Base-by-base conservation (phyloP, 805 yeast species). In the Wickerhamomyces hampshirensis region DNA sequence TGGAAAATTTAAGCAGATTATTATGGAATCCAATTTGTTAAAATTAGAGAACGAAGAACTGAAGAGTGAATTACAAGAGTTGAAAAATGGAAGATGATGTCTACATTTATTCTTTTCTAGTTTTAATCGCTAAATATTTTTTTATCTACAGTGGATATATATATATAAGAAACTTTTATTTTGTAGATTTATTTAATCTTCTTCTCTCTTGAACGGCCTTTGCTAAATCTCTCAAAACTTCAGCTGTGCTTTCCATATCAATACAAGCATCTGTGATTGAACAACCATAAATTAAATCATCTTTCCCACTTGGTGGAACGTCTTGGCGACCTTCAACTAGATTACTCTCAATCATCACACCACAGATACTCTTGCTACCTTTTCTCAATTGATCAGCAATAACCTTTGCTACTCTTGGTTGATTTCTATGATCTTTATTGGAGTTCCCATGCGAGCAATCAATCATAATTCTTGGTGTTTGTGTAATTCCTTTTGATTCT, bases 381-480 rank as follows among this genome's bases (percentile, higher is more conserved):
- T 64, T 69, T 12, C 75, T 62, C 34, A 93, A 62, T 64, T 93
- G 98, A 45, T 80, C 80, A 44, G 87, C 84, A 40, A 93, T 77
- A 30, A 66, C 73, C 18, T 74, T 72, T 18, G 89, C 87, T 11
- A 91, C 98, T 56, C 71, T 76, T 31, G 98, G 97, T 69, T 91
- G 98, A 65, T 91, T 91, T 58, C 75, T 75, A 76, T 80, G 89
- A 63, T 91, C 82, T 60, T 91, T 91, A 58, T 72, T 78, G 26
- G 96, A 86, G 71, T 91, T 91, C 46, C 97, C 98, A 59, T 91
- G 98, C 28, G 97, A 88, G 63, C 97, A 93, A 65, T 91, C 98
- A 46, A 91, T 78, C 98, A 91, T 93, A 53, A 89, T 81, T 55
- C 91, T 73, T 40, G 82, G 75, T 10, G 57, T 60, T 29, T 52